A percentile compares a stretch with the other conserved stretches of the same genome.
phyloP scores from a whole-genome alignment of 306 rosid species.

The Geum urbanum region DNA sequence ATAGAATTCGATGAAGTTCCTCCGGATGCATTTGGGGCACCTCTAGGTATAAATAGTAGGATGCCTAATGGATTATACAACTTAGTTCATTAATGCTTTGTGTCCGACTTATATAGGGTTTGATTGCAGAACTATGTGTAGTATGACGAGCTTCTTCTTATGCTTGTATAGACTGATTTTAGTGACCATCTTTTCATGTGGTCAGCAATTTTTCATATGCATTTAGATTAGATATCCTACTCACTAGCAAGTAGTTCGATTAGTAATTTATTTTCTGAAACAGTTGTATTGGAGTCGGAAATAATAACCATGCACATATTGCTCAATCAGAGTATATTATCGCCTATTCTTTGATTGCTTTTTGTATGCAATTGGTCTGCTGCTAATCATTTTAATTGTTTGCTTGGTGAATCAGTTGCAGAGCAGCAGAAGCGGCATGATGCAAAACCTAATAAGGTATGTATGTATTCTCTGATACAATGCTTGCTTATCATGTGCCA shows the following conservation, averaged over 20 bases:
- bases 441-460: conserved; percentile 67
- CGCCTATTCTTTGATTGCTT: background rate
- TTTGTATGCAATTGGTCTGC: conserved; percentile 18
- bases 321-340: background rate
- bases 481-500: conserved; percentile 10
- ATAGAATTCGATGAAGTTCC: conserved; percentile 90
- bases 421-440: conserved; percentile 85
- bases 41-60: conserved; percentile 52
- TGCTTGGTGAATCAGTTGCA: conserved; percentile 44
- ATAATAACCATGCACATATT: background rate
- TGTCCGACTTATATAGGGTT: background rate
- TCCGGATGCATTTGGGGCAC: conserved; percentile 97
- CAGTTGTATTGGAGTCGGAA: background rate
- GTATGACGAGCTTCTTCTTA: background rate
- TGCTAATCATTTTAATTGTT: conserved; percentile 27
- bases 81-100: background rate
- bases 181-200: background rate
- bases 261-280: background rate
- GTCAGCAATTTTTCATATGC: conserved; percentile 6
- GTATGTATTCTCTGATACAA: conserved; percentile 29
- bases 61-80: conserved; percentile 1
- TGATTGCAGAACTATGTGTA: background rate
- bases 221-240: background rate
- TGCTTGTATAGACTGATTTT: background rate
- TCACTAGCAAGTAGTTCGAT: background rate